Evolutionary conservation across 106 monocot species (phyloP).

Genomic region (Acorus gramineus): DNA sequence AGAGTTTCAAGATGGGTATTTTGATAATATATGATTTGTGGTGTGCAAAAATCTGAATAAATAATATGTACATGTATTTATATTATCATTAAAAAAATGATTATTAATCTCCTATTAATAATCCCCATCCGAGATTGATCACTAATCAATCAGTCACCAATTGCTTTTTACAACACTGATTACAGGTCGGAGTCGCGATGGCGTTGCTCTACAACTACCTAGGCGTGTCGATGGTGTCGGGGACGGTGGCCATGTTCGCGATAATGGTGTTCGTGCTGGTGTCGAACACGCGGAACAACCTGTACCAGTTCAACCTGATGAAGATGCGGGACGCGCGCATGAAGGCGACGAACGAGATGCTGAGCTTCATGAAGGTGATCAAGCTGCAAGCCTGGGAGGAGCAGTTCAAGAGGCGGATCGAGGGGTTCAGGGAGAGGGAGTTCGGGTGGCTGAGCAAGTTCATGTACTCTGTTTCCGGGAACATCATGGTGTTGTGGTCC

Average conservation of each 20-base stretch:
- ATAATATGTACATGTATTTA: too few species aligned
- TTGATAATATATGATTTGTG: too few species aligned
- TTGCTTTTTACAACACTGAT: background rate
- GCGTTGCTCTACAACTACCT: conserved; percentile 52
- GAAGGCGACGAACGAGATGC: conserved; percentile 96
- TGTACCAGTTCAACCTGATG: conserved; percentile 71
- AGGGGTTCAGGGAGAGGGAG: conserved; percentile 43
- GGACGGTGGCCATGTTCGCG: conserved; percentile 20
- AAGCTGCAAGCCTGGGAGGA: conserved; percentile 96
- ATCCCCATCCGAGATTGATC: too few species aligned
- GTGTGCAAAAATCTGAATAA: too few species aligned
- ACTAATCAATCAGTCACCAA: too few species aligned
- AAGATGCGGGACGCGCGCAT: conserved; percentile 81
- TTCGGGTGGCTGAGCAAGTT: conserved; percentile 63
- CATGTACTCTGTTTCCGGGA: conserved; percentile 74
- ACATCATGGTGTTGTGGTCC: conserved; percentile 70
- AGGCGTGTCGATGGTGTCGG: conserved; percentile 44
- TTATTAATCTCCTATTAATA: too few species aligned
- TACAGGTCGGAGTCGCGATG: conserved; percentile 54
- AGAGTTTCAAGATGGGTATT: too few species aligned
- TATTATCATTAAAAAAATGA: too few species aligned
- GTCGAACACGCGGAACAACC: conserved; percentile 36
- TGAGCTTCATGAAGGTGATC: conserved; percentile 84
- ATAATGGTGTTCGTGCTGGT: conserved; percentile 37
- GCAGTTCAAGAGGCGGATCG: conserved; percentile 53